phyloP scores from a whole-genome alignment of 257 asterid species.

The Capsicum pubescens region DNA sequence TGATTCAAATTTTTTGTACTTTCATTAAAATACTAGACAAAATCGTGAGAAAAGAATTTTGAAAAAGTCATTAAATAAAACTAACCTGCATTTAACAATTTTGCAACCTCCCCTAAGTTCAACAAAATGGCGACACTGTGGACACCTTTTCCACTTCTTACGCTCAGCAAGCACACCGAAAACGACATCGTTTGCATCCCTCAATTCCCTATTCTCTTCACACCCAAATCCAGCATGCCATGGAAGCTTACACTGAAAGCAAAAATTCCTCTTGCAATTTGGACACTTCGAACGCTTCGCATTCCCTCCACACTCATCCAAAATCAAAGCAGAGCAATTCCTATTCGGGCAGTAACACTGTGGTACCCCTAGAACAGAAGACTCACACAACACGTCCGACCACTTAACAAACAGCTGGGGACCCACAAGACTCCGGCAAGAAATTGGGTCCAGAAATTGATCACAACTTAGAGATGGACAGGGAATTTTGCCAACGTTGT shows the following conservation, averaged over 20 bases:
- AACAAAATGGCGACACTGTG: slow-evolving; percentile 51
- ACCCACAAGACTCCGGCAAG: slow-evolving; percentile 48
- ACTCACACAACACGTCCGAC: slow-evolving; percentile 72
- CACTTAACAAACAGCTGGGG: slow-evolving; percentile 58
- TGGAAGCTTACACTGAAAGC: slow-evolving; percentile 58
- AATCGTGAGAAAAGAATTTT: not conserved
- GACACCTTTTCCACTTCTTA: slow-evolving; percentile 20
- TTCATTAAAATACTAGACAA: not conserved
- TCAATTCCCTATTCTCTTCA: slow-evolving; percentile 50
- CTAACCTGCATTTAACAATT: slow-evolving; percentile 15
- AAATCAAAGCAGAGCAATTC: slow-evolving; percentile 56
- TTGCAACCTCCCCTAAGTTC: slow-evolving; percentile 10
- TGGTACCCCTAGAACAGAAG: slow-evolving; percentile 42
- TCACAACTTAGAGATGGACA: slow-evolving; percentile 68
- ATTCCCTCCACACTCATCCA: slow-evolving; percentile 42
- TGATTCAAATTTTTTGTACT: no score
- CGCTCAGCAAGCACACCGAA: slow-evolving; percentile 14
- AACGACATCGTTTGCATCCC: slow-evolving; percentile 41
- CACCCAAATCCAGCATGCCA: slow-evolving; percentile 72
- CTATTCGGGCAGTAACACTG: slow-evolving; percentile 63
- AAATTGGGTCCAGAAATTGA: slow-evolving; percentile 57
- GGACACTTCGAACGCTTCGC: slow-evolving; percentile 61
- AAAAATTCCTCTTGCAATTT: slow-evolving; percentile 54
- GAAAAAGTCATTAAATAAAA: not conserved
- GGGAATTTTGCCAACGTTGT: slow-evolving; percentile 49